phyloP scores from a whole-genome alignment of 495 filamentous ascomycete genomes.

The Tuber brumale region DNA sequence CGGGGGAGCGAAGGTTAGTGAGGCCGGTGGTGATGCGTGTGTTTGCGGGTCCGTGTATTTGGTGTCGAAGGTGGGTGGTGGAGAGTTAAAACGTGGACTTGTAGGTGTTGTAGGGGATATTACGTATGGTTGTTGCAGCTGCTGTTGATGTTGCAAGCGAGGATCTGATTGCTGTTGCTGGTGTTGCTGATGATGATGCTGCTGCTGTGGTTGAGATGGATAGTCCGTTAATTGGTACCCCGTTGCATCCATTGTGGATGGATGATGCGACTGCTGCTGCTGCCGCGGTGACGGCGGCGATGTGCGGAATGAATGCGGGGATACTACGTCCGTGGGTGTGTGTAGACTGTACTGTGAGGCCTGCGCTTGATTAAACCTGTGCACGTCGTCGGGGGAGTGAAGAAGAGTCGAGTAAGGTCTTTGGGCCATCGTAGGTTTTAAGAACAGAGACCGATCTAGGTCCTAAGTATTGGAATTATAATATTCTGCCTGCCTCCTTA shows the following conservation, averaged over 20 bases:
- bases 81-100: slow-evolving; percentile 14
- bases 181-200: slow-evolving; percentile 12
- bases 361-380: slow-evolving; percentile 19
- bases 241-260: slow-evolving; percentile 6
- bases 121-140: slow-evolving; percentile 15
- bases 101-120: slow-evolving; percentile 16
- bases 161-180: slow-evolving; percentile 5
- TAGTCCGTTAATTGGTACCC: slow-evolving; percentile 7
- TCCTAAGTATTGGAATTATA: slow-evolving; percentile 6
- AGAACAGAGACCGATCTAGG: slow-evolving; percentile 6
- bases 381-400: slow-evolving; percentile 23
- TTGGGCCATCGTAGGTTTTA: slow-evolving; percentile 31
- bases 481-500: not conserved
- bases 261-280: slow-evolving; percentile 10
- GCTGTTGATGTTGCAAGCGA: slow-evolving; percentile 13
- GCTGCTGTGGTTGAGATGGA: slow-evolving; percentile 23
- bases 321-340: slow-evolving; percentile 35
- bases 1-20: slow-evolving; percentile 29
- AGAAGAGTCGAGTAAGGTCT: slow-evolving; percentile 30
- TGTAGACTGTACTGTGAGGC: slow-evolving; percentile 37
- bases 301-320: slow-evolving; percentile 15
- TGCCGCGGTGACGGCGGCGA: slow-evolving; percentile 21
- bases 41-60: slow-evolving; percentile 7
- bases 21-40: slow-evolving; percentile 16
- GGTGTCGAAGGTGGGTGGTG: slow-evolving; percentile 13